phyloP scores from a whole-genome alignment of 148 eudicot genomes.

The Agrostemma githago region DNA sequence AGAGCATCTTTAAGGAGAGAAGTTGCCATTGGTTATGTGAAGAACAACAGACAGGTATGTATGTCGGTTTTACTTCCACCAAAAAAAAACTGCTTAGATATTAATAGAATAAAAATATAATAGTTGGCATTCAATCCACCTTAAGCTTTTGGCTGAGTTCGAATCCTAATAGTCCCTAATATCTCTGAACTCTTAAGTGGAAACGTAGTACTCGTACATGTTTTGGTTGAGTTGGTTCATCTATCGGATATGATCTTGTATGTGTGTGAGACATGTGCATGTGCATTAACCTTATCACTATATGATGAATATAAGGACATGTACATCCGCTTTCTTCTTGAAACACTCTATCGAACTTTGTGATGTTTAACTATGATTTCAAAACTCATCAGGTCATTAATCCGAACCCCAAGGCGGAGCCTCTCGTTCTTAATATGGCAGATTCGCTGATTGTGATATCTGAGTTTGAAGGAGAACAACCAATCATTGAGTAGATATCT shows the following conservation, averaged over 20 bases:
- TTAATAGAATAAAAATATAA: too few species aligned
- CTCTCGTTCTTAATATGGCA: conserved; percentile 49
- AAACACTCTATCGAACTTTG: not conserved
- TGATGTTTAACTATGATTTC: not conserved
- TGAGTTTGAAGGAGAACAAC: conserved; percentile 90
- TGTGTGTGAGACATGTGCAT: not conserved
- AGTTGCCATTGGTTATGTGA: conserved; percentile 89
- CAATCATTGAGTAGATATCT: conserved; percentile 30
- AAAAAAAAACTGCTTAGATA: too few species aligned
- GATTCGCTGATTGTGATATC: conserved; percentile 90
- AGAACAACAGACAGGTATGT: conserved; percentile 63
- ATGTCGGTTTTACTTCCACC: not conserved
- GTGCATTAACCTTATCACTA: not conserved
- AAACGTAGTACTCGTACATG: too few species aligned
- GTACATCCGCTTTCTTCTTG: not conserved
- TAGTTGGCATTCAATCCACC: too few species aligned
- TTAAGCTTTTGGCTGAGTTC: too few species aligned
- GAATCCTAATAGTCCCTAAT: too few species aligned
- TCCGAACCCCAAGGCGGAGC: conserved; percentile 74
- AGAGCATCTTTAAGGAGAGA: conserved; percentile 76
- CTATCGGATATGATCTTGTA: not conserved
- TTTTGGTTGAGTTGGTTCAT: too few species aligned
- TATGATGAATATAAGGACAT: not conserved
- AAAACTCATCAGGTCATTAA: conserved; percentile 62
- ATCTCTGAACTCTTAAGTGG: too few species aligned